Evolutionary conservation across 768 basidiomycete genomes (phyloP).

Genomic region (Hemileccinum impolitum): DNA sequence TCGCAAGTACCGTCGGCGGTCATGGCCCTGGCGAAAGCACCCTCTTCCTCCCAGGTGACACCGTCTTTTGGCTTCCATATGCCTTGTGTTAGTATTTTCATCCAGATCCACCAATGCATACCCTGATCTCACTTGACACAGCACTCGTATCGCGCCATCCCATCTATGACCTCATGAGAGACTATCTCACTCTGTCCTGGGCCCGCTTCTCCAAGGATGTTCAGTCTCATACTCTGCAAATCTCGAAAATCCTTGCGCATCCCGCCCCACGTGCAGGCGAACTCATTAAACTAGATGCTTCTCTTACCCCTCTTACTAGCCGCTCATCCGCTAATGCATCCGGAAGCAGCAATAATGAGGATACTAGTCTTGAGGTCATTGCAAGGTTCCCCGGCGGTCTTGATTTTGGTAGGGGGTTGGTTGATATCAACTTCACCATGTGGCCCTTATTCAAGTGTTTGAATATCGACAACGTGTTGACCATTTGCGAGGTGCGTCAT

Average conservation of each 20-base stretch:
- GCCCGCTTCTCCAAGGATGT: slow-evolving; percentile 93
- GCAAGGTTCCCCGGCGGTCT: slow-evolving; percentile 91
- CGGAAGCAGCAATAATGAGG: slow-evolving; percentile 24
- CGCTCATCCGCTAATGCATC: slow-evolving; percentile 46
- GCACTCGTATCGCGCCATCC: slow-evolving; percentile 89
- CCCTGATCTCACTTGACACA: slow-evolving; percentile 29
- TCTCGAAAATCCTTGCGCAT: slow-evolving; percentile 82
- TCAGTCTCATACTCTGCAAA: slow-evolving; percentile 87
- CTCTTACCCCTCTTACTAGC: slow-evolving; percentile 44
- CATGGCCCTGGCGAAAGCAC: slow-evolving; percentile 87
- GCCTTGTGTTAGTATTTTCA: slow-evolving; percentile 64
- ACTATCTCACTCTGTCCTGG: slow-evolving; percentile 95
- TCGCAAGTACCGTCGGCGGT: slow-evolving; percentile 67
- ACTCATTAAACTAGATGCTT: slow-evolving; percentile 81
- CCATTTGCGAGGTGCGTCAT: slow-evolving; percentile 73
- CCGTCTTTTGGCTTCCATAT: slow-evolving; percentile 94
- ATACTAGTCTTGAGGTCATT: slow-evolving; percentile 71
- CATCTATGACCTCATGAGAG: slow-evolving; percentile 92
- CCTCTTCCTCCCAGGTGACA: slow-evolving; percentile 82
- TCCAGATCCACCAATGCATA: background rate
- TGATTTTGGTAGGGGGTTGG: slow-evolving; percentile 86
- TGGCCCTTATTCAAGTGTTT: slow-evolving; percentile 95
- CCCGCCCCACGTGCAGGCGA: slow-evolving; percentile 87
- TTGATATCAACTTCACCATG: slow-evolving; percentile 94
- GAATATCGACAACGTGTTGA: slow-evolving; percentile 90